Percentiles rank a stretch among this genome's conserved stretches.
phyloP scores from a whole-genome alignment of 1,284 basidiomycete genomes.

The Thecaphora thlaspeos region DNA sequence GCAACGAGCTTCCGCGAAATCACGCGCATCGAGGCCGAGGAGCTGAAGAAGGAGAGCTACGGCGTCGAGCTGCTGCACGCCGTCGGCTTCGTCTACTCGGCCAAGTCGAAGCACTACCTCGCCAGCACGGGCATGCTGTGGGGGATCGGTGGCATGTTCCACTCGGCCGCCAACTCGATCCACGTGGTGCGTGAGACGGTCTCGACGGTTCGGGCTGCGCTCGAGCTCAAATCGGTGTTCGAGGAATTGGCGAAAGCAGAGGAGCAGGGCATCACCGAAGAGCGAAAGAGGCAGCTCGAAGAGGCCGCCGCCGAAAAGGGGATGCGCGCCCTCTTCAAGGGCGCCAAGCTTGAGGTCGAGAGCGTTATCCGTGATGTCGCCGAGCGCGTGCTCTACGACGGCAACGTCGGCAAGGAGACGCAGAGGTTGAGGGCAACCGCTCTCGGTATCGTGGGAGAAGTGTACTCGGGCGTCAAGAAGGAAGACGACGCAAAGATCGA shows the following conservation, averaged over 20 bases:
- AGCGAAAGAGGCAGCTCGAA: conserved; percentile 84
- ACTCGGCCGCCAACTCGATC: conserved; percentile 42
- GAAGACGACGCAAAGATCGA: conserved; percentile 4
- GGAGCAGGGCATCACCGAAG: conserved; percentile 80
- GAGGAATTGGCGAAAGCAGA: conserved; percentile 75
- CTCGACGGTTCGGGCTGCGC: conserved; percentile 50
- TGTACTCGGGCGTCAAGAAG: conserved; percentile 38
- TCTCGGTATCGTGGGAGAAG: conserved; percentile 44
- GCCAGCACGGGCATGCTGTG: conserved; percentile 48
- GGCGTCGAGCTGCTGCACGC: conserved; percentile 87
- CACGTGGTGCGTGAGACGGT: conserved; percentile 55
- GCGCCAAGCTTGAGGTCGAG: conserved; percentile 92
- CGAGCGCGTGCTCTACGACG: conserved; percentile 72
- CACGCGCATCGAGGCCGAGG: conserved; percentile 54
- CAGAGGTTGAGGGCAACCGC: conserved; percentile 52
- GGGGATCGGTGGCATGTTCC: conserved; percentile 41
- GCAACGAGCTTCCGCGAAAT: conserved; percentile 50
- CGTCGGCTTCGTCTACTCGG: conserved; percentile 82
- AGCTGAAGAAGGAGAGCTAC: conserved; percentile 74
- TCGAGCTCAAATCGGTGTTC: conserved; percentile 80
- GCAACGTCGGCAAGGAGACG: conserved; percentile 49
- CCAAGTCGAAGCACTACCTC: conserved; percentile 54
- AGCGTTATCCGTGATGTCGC: conserved; percentile 89
- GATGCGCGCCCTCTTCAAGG: conserved; percentile 60
- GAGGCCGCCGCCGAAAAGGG: conserved; percentile 91